Evolutionary conservation across 2,329 filamentous ascomycete species (phyloP), one percentile per base, ranked within the genome.

Genomic region (Clarireedia sp.): DNA sequence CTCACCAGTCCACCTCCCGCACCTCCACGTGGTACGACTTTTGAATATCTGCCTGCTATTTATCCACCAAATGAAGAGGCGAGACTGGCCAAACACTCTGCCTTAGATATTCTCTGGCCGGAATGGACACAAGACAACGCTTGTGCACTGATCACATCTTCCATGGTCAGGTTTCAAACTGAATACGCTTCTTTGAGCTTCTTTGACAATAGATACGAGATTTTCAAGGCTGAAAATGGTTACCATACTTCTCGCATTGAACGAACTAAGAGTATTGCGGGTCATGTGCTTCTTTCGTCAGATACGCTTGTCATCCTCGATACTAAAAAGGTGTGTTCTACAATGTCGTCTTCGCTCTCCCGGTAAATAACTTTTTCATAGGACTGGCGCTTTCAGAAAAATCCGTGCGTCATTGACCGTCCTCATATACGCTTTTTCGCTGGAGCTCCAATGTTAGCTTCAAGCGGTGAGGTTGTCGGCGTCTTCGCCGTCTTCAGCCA

Each of bases 381-480:
- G 68, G 70, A 72, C 51, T 72, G 70, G 70, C 64, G 70, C 41
- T 70, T 72, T 44, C 54, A 56, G 33, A 59, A 59, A 9, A 69
- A 69, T 38, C 69, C 68, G 2, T 62, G 70, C 3, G 66, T 71
- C 2, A 56, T 50, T 19, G 57, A 51, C 5, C 50, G 51, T 6
- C 63, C 67, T 19, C 55, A 64, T 5, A 68, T 71, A 43, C 64
- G 68, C 4, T 72, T 72, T 54, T 71, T 70, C 43, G 69, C 68
- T n/a, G 70, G 66, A 10, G 67, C 68, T 23, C 70, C 70, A 7
- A 60, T 72, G 37, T 55, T 70, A 14, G 64, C 65, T 29, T 48
- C 60, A 19, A 63, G 64, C 48, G 66, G 66, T 48, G 59, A 63
- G 29, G 58, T 60, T 14, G 58, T 70, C 33, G 69, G 66, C 4